These are phyloP conservation scores for Diversispora eburnea DNA, from an alignment of 192 early-diverging fungal genomes.

Conservation along the genomic window DNA sequence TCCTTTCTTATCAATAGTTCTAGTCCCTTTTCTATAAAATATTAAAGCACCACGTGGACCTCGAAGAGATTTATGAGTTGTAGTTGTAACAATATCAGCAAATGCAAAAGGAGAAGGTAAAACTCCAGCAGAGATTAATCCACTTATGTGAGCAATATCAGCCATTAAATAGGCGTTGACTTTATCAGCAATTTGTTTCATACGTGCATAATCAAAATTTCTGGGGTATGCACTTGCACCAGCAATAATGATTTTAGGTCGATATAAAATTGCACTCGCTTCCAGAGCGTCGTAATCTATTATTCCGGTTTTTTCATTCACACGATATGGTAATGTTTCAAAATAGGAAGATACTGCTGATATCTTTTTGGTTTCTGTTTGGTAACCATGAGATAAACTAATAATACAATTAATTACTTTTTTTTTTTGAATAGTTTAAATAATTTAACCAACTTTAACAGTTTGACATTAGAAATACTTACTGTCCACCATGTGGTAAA, in stretches of 20 bases:
- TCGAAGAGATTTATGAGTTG: conserved; percentile 97
- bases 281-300: conserved; percentile 93
- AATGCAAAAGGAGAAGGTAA: conserved; percentile 87
- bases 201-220: conserved; percentile 88
- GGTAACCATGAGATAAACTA: conserved; percentile 96
- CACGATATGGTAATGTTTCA: conserved; percentile 93
- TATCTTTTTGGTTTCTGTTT: conserved; percentile 95
- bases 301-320: conserved; percentile 82
- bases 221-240: conserved; percentile 94
- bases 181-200: conserved; percentile 81
- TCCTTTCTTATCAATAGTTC: conserved; percentile 86
- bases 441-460: too few species aligned
- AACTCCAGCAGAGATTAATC: conserved; percentile 83
- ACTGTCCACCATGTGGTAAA: conserved; percentile 97
- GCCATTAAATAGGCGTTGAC: conserved; percentile 90
- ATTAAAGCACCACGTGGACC: conserved; percentile 99
- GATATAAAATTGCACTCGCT: conserved; percentile 73
- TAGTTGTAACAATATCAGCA: conserved; percentile 97
- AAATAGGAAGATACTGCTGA: conserved; percentile 93
- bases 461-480: conserved; percentile 39
- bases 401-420: background rate
- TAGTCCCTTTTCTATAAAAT: conserved; percentile 94
- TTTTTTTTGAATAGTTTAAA: background rate
- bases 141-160: conserved; percentile 96
- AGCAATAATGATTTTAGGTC: conserved; percentile 95